Evolutionary conservation across 768 basidiomycete species (phyloP), one percentile per base, ranked within the genome.

Genomic region (Mycena vitilis): DNA sequence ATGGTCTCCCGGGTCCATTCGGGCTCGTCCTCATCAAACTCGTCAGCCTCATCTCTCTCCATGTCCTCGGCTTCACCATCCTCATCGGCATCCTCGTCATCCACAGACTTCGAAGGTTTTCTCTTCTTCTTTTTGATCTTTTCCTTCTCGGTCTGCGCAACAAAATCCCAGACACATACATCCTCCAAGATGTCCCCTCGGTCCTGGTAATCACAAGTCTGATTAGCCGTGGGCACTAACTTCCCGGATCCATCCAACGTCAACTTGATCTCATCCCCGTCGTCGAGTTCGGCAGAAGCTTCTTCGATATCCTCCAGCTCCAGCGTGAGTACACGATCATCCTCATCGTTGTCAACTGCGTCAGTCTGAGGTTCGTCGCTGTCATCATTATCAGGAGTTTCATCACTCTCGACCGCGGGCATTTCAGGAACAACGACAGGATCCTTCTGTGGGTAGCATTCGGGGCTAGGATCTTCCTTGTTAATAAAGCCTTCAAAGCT

Each of bases 121-220:
- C 16, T 2, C 20, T 11, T n/a, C 22, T 23, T 23, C 23, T 9
- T 12, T 5, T 51, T 5, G 22, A 30, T 30, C 5, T 5, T 2
- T 11, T 72, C 51, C 58, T 81, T 79, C 6, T 78, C 69, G 1
- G 73, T 47, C 10, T 65, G 66, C 0, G 73, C 37, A 0, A 77
- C 68, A 56, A 65, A 79, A 30, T 81, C 81, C 77, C 77, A 81
- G 0, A 80, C 23, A 59, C 40, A 73, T 4, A 75, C 22, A 4
- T 75, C 36, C 8, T 63, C 7, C 1, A 80, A 63, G 1, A 22
- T 20, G 0, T 64, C n/a, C 7, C 63, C 70, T 23, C 75, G 60
- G 3, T 59, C 55, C 20, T 73, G 57, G 54, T 81, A 81, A 53
- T 80, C 78, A 12, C 51, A 36, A 2, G 76, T 53, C 51, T 78